These are phyloP conservation scores for Apocynum venetum DNA, from an alignment of 257 asterid genomes.

Conservation along the genomic window DNA sequence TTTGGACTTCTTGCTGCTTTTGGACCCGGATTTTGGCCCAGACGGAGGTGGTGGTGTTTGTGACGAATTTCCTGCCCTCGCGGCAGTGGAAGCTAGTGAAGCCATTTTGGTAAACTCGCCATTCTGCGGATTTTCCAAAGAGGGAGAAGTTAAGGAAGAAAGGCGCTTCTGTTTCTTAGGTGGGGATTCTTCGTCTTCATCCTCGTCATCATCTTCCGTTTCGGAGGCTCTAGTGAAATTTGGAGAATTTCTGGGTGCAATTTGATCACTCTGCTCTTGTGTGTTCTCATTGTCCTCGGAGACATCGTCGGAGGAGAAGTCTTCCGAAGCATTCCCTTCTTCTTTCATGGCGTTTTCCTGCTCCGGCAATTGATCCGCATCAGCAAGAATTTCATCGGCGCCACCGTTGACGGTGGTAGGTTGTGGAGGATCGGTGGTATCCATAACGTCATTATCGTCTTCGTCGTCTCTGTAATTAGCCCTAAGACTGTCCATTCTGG, in stretches of 20 bases:
- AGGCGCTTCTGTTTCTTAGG: conserved; percentile 61
- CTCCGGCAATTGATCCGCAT: conserved; percentile 17
- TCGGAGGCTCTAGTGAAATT: conserved; percentile 36
- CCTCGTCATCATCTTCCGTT: conserved; percentile 40
- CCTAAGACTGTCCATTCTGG: conserved; percentile 49
- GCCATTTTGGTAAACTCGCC: conserved; percentile 34
- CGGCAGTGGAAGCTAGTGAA: conserved; percentile 24
- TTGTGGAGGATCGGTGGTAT: not conserved
- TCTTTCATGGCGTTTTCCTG: conserved; percentile 24
- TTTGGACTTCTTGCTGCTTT: conserved; percentile 60
- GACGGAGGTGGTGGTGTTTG: conserved; percentile 1
- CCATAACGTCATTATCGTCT: conserved; percentile 19
- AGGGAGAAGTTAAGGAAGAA: conserved; percentile 23
- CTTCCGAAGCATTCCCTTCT: conserved; percentile 30
- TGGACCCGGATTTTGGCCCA: conserved; percentile 19
- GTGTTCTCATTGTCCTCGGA: conserved; percentile 26
- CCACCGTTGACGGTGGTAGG: not conserved
- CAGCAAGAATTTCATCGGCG: conserved; percentile 13
- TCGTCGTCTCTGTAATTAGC: conserved; percentile 51
- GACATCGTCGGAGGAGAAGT: conserved; percentile 38
- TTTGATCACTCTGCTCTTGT: not conserved
- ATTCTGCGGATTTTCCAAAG: not conserved
- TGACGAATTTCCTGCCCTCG: conserved; percentile 14
- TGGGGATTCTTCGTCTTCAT: conserved; percentile 50
- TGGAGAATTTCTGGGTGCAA: conserved; percentile 14